Percentiles rank a stretch among this genome's conserved stretches.
Evolutionary conservation across 805 yeast species (phyloP).

Genomic region (Lipomyces sp.): DNA sequence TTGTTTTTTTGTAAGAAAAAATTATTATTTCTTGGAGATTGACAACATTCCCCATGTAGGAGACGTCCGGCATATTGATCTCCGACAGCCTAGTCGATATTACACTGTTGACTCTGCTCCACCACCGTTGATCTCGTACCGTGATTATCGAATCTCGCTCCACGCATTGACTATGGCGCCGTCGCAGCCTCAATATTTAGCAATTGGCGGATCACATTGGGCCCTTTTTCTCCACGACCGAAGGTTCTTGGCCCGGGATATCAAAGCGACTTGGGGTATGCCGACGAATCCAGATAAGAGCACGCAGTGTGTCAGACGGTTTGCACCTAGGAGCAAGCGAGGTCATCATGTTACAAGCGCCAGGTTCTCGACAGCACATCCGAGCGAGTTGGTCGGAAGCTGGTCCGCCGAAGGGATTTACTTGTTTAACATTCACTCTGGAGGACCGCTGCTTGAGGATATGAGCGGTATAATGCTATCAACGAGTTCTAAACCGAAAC

Average conservation of each 20-base stretch:
- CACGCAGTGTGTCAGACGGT: constrained; percentile 36
- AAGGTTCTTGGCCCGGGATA: constrained; percentile 25
- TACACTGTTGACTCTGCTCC: constrained; percentile 10
- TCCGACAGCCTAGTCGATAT: constrained; percentile 28
- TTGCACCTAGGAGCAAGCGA: constrained; percentile 16
- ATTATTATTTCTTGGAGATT: no score
- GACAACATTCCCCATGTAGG: constrained; percentile 2
- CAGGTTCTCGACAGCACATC: constrained; percentile 27
- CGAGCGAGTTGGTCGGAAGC: constrained; percentile 35
- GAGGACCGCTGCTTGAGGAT: constrained; percentile 5
- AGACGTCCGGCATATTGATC: constrained; percentile 35
- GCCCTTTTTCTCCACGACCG: constrained; percentile 36
- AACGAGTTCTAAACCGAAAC: not conserved
- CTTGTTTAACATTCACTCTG: constrained; percentile 31
- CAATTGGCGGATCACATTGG: constrained; percentile 34
- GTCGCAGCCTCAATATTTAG: constrained; percentile 36
- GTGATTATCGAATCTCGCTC: constrained; percentile 19
- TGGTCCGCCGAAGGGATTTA: constrained; percentile 35
- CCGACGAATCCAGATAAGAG: constrained; percentile 13
- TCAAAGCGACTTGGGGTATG: constrained; percentile 25
- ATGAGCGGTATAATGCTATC: constrained; percentile 2
- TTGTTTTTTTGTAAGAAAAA: not conserved
- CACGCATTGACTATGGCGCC: constrained; percentile 32
- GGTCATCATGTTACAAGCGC: constrained; percentile 33
- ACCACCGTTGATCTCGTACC: constrained; percentile 31